These are phyloP conservation scores for Emergomyces orientalis DNA, from an alignment of 2,329 filamentous ascomycete genomes.

Conservation along the genomic window DNA sequence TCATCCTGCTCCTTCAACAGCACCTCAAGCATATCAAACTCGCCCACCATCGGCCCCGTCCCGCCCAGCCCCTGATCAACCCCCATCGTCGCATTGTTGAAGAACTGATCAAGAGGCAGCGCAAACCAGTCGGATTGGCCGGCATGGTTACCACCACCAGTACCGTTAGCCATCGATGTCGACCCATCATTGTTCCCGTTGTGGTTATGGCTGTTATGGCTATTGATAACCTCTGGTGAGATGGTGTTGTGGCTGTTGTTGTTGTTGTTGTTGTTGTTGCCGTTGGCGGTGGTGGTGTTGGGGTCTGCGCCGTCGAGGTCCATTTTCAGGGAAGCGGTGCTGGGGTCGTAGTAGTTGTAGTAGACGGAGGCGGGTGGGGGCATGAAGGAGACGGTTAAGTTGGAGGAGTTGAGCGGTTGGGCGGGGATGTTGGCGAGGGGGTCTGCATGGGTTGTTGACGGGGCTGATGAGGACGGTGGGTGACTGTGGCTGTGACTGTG, in stretches of 20 bases:
- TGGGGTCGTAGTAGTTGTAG: constrained; percentile 36
- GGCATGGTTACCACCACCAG: background rate
- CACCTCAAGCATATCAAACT: constrained; percentile 42
- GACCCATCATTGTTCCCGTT: background rate
- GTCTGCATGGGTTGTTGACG: constrained; percentile 18
- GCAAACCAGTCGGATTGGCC: constrained; percentile 49
- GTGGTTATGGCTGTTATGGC: constrained; percentile 3
- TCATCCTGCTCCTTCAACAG: constrained; percentile 36
- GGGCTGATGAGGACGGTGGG: background rate
- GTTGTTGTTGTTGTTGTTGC: constrained; percentile 15
- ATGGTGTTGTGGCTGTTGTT: constrained; percentile 4
- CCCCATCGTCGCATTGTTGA: constrained; percentile 39
- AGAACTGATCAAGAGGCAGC: constrained; percentile 51
- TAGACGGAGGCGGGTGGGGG: constrained; percentile 39
- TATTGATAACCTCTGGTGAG: too few relatives aligned
- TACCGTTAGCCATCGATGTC: constrained; percentile 6
- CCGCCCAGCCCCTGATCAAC: constrained; percentile 49
- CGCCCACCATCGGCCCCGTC: constrained; percentile 53
- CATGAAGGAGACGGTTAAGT: constrained; percentile 40
- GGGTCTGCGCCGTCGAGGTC: constrained; percentile 23
- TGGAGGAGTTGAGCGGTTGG: constrained; percentile 38
- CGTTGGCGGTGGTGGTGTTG: constrained; percentile 21
- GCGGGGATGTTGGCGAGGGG: constrained; percentile 37
- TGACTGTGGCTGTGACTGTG: background rate
- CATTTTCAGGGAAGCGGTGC: constrained; percentile 25